phyloP scores from a whole-genome alignment of 129 eudicot genomes.

The Helichrysum umbraculigerum region DNA sequence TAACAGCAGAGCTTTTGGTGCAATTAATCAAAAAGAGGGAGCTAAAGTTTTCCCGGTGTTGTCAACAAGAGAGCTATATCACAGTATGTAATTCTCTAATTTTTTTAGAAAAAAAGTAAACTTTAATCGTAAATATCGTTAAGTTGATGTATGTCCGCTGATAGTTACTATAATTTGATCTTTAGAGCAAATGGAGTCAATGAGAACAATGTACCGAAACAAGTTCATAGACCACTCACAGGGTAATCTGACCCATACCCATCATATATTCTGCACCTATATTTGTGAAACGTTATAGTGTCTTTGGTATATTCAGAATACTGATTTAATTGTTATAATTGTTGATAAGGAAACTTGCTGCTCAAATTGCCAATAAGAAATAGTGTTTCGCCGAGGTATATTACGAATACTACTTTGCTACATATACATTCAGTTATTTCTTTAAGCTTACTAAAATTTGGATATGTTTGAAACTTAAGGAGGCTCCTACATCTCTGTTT shows the following conservation, averaged over 20 bases:
- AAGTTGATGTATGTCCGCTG: neutral
- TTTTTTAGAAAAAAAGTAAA: no score
- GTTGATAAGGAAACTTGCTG: conserved; percentile 59
- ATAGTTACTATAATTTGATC: conserved; percentile 15
- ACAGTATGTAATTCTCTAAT: conserved; percentile 25
- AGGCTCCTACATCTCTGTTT: no score
- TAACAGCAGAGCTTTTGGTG: conserved; percentile 67
- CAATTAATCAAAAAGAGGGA: conserved; percentile 59
- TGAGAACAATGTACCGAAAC: conserved; percentile 32
- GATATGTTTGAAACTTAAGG: no score
- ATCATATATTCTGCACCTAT: neutral
- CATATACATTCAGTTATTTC: neutral
- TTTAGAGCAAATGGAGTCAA: conserved; percentile 33
- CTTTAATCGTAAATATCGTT: neutral
- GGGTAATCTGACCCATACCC: conserved; percentile 25
- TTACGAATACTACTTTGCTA: neutral
- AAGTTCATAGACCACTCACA: conserved; percentile 36
- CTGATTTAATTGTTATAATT: conserved; percentile 13
- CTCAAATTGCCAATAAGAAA: conserved; percentile 59
- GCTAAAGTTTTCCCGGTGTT: conserved; percentile 50
- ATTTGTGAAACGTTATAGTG: neutral
- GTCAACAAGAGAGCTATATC: conserved; percentile 63
- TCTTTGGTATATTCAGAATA: neutral
- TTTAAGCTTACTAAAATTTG: neutral
- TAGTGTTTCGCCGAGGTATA: conserved; percentile 47